phyloP scores from a whole-genome alignment of 2,329 filamentous ascomycete species.

The Fusarium sp. region DNA sequence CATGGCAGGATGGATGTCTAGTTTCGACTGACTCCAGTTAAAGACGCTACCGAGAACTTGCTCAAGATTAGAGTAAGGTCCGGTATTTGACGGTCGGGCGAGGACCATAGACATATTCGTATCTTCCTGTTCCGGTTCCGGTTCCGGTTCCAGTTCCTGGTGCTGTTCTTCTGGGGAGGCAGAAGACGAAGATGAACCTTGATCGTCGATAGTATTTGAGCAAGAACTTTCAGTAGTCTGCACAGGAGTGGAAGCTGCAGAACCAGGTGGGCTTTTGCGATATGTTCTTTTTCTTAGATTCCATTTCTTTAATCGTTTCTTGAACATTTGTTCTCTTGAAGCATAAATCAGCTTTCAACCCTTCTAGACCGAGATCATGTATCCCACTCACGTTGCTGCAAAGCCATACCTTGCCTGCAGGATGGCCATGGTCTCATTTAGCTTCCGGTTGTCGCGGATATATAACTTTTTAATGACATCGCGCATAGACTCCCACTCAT shows the following conservation, averaged over 20 bases:
- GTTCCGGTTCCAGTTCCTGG: conserved; percentile 2
- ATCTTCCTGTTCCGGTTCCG: conserved; percentile 16
- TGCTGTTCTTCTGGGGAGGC: conserved; percentile 31
- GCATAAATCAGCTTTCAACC: conserved; percentile 30
- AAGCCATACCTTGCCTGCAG: conserved; percentile 55
- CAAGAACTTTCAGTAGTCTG: conserved; percentile 31
- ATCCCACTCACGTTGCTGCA: conserved; percentile 55
- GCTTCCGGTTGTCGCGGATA: conserved; percentile 55
- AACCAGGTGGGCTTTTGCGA: conserved; percentile 49
- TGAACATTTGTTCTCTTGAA: conserved; percentile 58
- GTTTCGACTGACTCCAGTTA: conserved; percentile 55
- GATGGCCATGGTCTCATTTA: conserved; percentile 57
- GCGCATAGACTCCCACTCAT: conserved; percentile 55
- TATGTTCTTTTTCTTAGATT: conserved; percentile 57
- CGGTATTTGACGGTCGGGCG: conserved; percentile 43
- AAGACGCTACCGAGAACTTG: conserved; percentile 54
- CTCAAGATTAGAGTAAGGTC: conserved; percentile 52
- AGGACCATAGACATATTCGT: conserved; percentile 41
- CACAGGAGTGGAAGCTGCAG: conserved; percentile 44
- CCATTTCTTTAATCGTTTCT: conserved; percentile 59
- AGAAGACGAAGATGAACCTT: conserved; percentile 34
- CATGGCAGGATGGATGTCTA: conserved; percentile 49
- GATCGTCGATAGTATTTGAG: conserved; percentile 30
- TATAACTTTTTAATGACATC: conserved; percentile 55
- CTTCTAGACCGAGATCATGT: not conserved